A percentile compares a stretch with the other conserved stretches of the same genome.
These are phyloP conservation scores for Castanea crenata DNA, from an alignment of 306 rosid species.

Conservation along the genomic window DNA sequence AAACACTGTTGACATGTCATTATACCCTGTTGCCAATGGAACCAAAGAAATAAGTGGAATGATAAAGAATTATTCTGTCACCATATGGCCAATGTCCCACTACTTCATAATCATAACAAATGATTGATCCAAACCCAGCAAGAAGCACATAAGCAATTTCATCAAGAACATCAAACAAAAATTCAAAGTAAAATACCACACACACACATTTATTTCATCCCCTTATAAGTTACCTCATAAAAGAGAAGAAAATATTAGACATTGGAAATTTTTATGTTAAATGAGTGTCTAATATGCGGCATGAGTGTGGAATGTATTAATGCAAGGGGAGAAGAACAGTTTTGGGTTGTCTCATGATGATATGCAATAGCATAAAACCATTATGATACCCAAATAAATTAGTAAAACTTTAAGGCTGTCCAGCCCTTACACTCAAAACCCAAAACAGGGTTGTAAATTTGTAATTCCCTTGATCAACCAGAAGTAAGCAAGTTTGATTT, in stretches of 20 bases:
- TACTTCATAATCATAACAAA: conserved; percentile 2
- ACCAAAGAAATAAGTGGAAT: conserved; percentile 4
- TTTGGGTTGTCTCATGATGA: neutral
- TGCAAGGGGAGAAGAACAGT: neutral
- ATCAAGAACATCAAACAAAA: neutral
- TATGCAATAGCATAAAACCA: neutral
- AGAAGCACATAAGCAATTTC: conserved; percentile 5
- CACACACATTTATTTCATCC: neutral
- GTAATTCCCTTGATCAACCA: neutral
- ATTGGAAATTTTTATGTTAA: neutral
- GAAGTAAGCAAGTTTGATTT: neutral
- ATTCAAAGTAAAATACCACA: neutral
- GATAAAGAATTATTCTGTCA: conserved; percentile 1
- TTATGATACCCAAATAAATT: neutral
- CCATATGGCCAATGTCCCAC: conserved; percentile 11
- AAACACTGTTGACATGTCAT: conserved; percentile 80
- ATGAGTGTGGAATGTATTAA: neutral
- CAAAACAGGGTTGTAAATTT: neutral
- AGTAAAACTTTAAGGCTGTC: neutral
- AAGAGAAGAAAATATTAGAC: neutral
- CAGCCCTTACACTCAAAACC: neutral
- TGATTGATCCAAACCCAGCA: conserved; percentile 6
- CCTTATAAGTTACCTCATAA: neutral
- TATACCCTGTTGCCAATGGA: conserved; percentile 58
- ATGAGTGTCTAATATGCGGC: neutral